Evolutionary conservation across 176 grass and related monocot species (phyloP).

Genomic region (Elaeis guineensis): DNA sequence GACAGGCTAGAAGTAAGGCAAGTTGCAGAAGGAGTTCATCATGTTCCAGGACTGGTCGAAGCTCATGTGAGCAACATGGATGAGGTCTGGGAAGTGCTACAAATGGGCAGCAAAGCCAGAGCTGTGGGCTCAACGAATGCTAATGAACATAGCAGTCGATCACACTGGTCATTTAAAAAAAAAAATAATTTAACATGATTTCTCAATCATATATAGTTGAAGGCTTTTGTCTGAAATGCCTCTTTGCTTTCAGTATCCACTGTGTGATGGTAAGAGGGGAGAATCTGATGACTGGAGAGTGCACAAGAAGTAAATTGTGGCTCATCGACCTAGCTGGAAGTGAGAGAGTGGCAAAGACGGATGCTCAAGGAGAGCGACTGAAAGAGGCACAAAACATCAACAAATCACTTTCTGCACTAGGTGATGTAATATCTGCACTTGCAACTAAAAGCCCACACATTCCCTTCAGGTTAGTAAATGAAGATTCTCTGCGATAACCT

Average conservation of each 20-base stretch:
- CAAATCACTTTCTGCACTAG: conserved; percentile 91
- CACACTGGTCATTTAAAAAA: conserved; percentile 73
- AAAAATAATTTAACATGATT: too few relatives aligned
- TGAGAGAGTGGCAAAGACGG: conserved; percentile 84
- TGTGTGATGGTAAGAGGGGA: conserved; percentile 95
- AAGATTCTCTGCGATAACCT: background rate
- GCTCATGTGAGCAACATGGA: conserved; percentile 57
- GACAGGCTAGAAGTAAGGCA: conserved; percentile 81
- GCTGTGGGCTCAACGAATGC: conserved; percentile 81
- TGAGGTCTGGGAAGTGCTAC: conserved; percentile 86
- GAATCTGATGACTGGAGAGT: conserved; percentile 77
- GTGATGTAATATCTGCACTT: conserved; percentile 94
- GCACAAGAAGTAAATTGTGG: conserved; percentile 81
- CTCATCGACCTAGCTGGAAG: conserved; percentile 89
- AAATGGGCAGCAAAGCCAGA: conserved; percentile 90
- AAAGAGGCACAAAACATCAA: conserved; percentile 96
- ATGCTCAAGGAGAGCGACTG: conserved; percentile 93
- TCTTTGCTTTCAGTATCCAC: conserved; percentile 53
- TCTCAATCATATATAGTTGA: too few relatives aligned
- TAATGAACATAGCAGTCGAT: conserved; percentile 94
- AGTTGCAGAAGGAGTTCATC: conserved; percentile 79
- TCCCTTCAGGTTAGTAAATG: conserved; percentile 71
- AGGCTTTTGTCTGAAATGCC: too few relatives aligned
- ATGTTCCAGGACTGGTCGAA: conserved; percentile 92
- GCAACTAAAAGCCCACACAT: conserved; percentile 82